Evolutionary conservation across 768 basidiomycete species (phyloP), one percentile per base, ranked within the genome.

Genomic region (Holtermanniella nyarrowii): DNA sequence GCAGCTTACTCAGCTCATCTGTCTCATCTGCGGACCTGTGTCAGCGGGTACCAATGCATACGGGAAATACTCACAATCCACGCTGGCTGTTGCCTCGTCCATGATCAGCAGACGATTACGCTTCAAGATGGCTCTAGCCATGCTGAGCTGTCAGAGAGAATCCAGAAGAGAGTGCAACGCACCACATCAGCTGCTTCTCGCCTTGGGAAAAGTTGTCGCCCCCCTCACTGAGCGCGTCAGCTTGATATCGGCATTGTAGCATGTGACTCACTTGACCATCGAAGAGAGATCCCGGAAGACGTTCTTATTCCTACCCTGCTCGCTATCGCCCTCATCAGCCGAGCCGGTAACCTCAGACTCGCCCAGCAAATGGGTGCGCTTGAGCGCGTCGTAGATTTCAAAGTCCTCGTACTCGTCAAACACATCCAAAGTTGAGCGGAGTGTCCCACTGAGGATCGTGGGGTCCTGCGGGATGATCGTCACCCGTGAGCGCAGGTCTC

Each of bases 121-220:
- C 67, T 84, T 84, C 22, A 89, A 68, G 54, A 89, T 86, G 1
- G 87, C 86, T 49, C 86, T 77, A 4, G 87, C 87, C 86, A 89
- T 87, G 65, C 86, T 70, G 44, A 20, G 41, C 18, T 24, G 40
- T 43, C 26, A 48, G 12, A 4, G 23, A 24, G 3, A n/a, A 21
- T 20, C 2, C 10, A 50, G 21, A 37, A 25, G 45, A 7, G 12
- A 26, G 13, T 12, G 25, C 18, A 20, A 44, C 64, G 14, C 41
- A 70, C 66, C 71, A 87, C 5, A 88, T 74, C n/a, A 88, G 70
- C 68, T 88, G 86, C 61, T 86, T 87, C 72, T 88, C 84, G 26
- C 61, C 65, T 49, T 59, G 63, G 0, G 85, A 87, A 67, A 90
- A 89, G 73, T 89, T 91, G 18, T 91, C 88, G 16, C 86, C 86